Conservation (phyloP, 129 eudicot species). For the Flaveria robusta region DNA sequence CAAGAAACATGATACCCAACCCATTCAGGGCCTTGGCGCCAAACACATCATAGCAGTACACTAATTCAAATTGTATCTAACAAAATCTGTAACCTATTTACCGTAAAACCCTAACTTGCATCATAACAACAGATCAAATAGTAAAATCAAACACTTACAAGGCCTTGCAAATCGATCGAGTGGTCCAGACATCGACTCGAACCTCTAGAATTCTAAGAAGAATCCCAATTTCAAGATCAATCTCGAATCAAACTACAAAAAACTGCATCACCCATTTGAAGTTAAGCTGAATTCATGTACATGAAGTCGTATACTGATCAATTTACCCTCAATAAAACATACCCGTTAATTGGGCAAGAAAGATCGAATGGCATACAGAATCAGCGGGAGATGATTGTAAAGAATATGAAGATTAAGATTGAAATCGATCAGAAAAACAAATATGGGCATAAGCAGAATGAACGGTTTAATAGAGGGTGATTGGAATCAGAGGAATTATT, state of each 20-base stretch:
- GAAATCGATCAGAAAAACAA: slow-evolving; percentile 13
- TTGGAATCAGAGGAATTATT: not conserved
- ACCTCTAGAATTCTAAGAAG: slow-evolving; percentile 9
- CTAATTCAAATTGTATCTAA: not conserved
- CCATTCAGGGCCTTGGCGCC: no score
- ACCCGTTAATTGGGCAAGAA: not conserved
- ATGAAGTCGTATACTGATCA: not conserved
- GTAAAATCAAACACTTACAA: slow-evolving; percentile 48
- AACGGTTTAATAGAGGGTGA: not conserved
- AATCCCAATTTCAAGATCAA: slow-evolving; percentile 7
- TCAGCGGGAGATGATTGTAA: not conserved
- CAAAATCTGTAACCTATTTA: slow-evolving; percentile 9
- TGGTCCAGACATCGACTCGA: slow-evolving; percentile 76
- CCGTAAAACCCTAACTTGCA: slow-evolving; percentile 25
- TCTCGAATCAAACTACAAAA: slow-evolving; percentile 16
- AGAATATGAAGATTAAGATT: slow-evolving; percentile 3
- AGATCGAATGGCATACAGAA: slow-evolving; percentile 10
- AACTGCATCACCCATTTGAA: slow-evolving; percentile 7
- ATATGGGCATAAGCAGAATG: not conserved
- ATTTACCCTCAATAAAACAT: not conserved
- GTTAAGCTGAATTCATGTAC: slow-evolving; percentile 21
- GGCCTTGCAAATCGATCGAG: slow-evolving; percentile 87
- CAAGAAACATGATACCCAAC: no score
- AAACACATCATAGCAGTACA: no score
- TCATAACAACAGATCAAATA: not conserved